A percentile compares a stretch with the other conserved stretches of the same genome.
phyloP scores from a whole-genome alignment of 306 rosid genomes.

The Arachis hypogaea region DNA sequence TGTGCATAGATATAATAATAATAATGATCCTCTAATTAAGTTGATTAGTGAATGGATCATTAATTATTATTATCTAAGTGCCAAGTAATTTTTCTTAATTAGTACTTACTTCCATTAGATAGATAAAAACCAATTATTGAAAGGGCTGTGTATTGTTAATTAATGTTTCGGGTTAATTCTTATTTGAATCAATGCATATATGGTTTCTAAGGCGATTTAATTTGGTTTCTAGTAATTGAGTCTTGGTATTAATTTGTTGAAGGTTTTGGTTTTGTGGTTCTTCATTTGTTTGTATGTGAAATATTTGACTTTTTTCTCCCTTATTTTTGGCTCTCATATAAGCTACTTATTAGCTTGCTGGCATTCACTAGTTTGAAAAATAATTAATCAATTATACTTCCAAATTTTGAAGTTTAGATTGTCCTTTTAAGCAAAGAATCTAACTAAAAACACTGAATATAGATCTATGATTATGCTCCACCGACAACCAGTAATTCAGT shows the following conservation, averaged over 20 bases:
- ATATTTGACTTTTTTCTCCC: background rate
- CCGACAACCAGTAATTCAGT: too few species aligned
- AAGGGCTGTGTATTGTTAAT: too few species aligned
- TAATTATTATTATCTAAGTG: too few species aligned
- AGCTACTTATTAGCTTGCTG: background rate
- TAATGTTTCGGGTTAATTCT: background rate
- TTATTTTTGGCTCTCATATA: background rate
- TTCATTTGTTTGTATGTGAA: background rate
- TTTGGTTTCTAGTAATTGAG: background rate
- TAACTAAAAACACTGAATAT: background rate
- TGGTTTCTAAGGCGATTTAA: background rate
- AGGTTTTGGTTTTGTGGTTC: background rate
- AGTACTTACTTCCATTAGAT: too few species aligned
- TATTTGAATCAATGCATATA: background rate
- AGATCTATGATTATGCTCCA: background rate
- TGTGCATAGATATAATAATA: too few species aligned
- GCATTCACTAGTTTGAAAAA: conserved; percentile 6
- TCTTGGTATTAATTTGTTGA: background rate
- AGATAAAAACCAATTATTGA: too few species aligned
- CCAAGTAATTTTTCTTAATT: too few species aligned
- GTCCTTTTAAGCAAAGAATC: background rate
- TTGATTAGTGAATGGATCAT: too few species aligned
- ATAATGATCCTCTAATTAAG: too few species aligned
- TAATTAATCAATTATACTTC: background rate
- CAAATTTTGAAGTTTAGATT: background rate